phyloP scores from a whole-genome alignment of 768 basidiomycete species.

The Pleurotus platypus region DNA sequence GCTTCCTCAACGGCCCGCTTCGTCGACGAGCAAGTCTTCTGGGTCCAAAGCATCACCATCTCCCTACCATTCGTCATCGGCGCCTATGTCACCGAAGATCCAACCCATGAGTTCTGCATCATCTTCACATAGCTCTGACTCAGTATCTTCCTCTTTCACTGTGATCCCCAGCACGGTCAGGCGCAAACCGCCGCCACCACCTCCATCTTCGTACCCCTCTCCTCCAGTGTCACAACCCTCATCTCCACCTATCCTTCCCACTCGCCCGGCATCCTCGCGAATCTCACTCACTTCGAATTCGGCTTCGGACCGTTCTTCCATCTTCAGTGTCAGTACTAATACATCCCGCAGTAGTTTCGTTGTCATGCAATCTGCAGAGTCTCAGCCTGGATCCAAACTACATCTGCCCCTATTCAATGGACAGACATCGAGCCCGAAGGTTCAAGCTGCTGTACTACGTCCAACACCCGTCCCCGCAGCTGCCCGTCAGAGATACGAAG shows the following conservation, averaged over 20 bases:
- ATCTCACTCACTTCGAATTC: conserved; percentile 28
- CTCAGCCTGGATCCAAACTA: conserved; percentile 12
- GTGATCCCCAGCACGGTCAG: conserved; percentile 5
- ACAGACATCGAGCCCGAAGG: conserved; percentile 18
- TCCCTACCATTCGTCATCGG: conserved; percentile 7
- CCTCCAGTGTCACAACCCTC: conserved; percentile 19
- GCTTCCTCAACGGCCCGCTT: conserved; percentile 43
- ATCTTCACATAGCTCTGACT: conserved; percentile 13
- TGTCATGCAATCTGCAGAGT: conserved; percentile 16
- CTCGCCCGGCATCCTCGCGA: conserved; percentile 19
- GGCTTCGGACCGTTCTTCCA: conserved; percentile 62
- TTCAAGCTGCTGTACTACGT: conserved; percentile 35
- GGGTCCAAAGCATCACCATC: conserved; percentile 11
- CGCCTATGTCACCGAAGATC: conserved; percentile 10
- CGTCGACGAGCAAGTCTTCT: neutral
- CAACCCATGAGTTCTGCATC: conserved; percentile 12
- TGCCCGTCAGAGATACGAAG: conserved; percentile 64
- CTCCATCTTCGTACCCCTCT: conserved; percentile 22
- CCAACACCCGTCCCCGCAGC: conserved; percentile 66
- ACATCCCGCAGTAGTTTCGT: conserved; percentile 29
- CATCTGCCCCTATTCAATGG: conserved; percentile 9
- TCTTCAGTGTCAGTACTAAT: conserved; percentile 46
- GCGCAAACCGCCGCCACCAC: conserved; percentile 15
- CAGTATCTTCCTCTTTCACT: conserved; percentile 4
- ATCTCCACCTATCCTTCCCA: conserved; percentile 18